Percentiles rank a stretch among this genome's conserved stretches.
Evolutionary conservation across 148 eudicot genomes (phyloP).

Genomic region (Pouteria glomerata): DNA sequence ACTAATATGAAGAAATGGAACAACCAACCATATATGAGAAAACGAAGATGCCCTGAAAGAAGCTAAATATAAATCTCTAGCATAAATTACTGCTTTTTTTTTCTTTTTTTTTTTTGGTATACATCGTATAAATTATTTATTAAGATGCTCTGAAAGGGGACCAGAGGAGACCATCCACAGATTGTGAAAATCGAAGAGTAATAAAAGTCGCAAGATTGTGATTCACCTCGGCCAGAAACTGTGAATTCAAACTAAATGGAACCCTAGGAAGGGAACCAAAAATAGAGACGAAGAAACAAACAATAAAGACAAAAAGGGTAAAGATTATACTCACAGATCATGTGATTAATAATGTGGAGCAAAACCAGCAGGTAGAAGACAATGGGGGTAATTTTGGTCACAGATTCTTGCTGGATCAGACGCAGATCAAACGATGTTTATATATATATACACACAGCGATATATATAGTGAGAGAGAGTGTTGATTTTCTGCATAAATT

Average conservation of each 20-base stretch:
- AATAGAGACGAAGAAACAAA: neutral
- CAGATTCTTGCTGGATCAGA: constrained; percentile 21
- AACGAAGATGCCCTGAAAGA: neutral
- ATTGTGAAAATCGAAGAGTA: constrained; percentile 8
- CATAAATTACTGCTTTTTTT: too few relatives aligned
- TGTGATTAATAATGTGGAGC: constrained; percentile 27
- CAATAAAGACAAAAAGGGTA: constrained; percentile 5
- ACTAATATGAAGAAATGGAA: constrained; percentile 17
- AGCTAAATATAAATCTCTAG: neutral
- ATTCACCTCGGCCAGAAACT: neutral
- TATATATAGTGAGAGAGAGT: too few relatives aligned
- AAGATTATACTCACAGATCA: constrained; percentile 52
- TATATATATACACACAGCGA: too few relatives aligned
- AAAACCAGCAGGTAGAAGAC: neutral
- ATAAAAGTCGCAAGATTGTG: neutral
- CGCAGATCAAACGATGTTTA: constrained; percentile 14
- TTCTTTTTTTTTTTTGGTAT: too few relatives aligned
- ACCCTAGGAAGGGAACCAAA: constrained; percentile 4
- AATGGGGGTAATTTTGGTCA: constrained; percentile 20
- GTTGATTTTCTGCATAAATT: constrained; percentile 14
- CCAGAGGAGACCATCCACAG: neutral
- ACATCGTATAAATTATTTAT: too few relatives aligned
- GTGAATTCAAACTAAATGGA: constrained; percentile 3
- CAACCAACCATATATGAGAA: neutral
- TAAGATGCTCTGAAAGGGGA: neutral